phyloP scores from a whole-genome alignment of 192 early-diverging fungal genomes.

The Entomortierella beljakovae region DNA sequence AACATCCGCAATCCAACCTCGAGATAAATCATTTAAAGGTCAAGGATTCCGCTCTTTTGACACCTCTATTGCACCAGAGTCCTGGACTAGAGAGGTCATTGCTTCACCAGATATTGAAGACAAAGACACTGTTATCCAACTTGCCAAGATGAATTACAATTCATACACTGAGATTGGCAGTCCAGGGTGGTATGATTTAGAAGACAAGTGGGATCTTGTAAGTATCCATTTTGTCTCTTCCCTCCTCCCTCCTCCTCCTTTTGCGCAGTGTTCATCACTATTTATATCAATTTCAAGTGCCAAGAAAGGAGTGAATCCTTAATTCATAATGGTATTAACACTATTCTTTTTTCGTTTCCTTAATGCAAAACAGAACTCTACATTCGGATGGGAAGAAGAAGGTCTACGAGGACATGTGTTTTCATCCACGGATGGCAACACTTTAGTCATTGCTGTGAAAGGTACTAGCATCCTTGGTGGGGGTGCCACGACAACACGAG shows the following conservation, averaged over 20 bases:
- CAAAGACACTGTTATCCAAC: conserved; percentile 73
- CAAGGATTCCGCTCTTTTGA: conserved; percentile 40
- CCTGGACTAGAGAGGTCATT: conserved; percentile 26
- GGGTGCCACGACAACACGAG: conserved; percentile 76
- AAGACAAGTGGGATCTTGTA: conserved; percentile 71
- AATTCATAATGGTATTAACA: no score
- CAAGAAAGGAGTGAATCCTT: no score
- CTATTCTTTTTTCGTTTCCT: neutral
- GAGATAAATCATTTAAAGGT: conserved; percentile 21
- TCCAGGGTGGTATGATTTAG: conserved; percentile 77
- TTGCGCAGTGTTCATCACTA: neutral
- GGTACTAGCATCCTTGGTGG: conserved; percentile 81
- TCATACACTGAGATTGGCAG: conserved; percentile 78
- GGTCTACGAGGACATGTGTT: conserved; percentile 92
- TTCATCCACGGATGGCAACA: conserved; percentile 69
- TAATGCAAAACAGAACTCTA: conserved; percentile 56
- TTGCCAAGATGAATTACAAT: conserved; percentile 88
- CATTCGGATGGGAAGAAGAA: conserved; percentile 81
- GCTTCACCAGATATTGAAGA: conserved; percentile 79
- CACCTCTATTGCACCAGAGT: conserved; percentile 26
- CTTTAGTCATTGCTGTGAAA: conserved; percentile 88
- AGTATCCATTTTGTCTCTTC: conserved; percentile 1
- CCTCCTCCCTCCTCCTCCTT: neutral
- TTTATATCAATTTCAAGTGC: neutral
- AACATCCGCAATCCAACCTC: conserved; percentile 18